Evolutionary conservation across 495 filamentous ascomycete species (phyloP), one percentile per base, ranked within the genome.

Genomic region (Staphylotrichum tortipilum): DNA sequence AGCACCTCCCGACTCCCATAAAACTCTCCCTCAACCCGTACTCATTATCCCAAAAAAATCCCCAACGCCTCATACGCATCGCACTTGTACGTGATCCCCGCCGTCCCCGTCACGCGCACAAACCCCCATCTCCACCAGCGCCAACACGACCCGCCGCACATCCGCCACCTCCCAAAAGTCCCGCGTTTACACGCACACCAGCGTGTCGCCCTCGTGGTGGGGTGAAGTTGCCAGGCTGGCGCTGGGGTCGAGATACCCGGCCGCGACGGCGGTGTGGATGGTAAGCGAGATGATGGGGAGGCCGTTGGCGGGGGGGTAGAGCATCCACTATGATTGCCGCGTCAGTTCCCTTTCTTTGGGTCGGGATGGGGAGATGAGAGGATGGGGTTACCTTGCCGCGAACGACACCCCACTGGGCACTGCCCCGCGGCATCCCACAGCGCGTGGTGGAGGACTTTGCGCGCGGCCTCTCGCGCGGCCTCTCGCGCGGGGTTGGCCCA

Each of bases 271-370:
- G n/a, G n/a, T n/a, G n/a, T n/a, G n/a, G n/a, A n/a, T n/a, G n/a
- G n/a, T n/a, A n/a, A n/a, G n/a, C n/a, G n/a, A n/a, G n/a, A n/a
- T n/a, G n/a, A n/a, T n/a, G n/a, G n/a, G n/a, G n/a, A n/a, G n/a
- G n/a, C n/a, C n/a, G n/a, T n/a, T n/a, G n/a, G n/a, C n/a, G n/a
- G n/a, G n/a, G n/a, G n/a, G n/a, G n/a, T n/a, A 48, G 18, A 48
- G 26, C 46, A 48, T 48, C 46, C 45, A 48, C 35, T 37, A 8
- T n/a, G n/a, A n/a, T n/a, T n/a, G n/a, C n/a, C n/a, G n/a, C n/a
- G n/a, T n/a, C n/a, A n/a, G n/a, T n/a, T n/a, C n/a, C n/a, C n/a
- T n/a, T n/a, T n/a, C n/a, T n/a, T n/a, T n/a, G n/a, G n/a, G n/a
- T n/a, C n/a, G n/a, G n/a, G n/a, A n/a, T n/a, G n/a, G n/a, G n/a